These are phyloP conservation scores for Polyporus arcularius DNA, from an alignment of 768 basidiomycete species.

Conservation along the genomic window DNA sequence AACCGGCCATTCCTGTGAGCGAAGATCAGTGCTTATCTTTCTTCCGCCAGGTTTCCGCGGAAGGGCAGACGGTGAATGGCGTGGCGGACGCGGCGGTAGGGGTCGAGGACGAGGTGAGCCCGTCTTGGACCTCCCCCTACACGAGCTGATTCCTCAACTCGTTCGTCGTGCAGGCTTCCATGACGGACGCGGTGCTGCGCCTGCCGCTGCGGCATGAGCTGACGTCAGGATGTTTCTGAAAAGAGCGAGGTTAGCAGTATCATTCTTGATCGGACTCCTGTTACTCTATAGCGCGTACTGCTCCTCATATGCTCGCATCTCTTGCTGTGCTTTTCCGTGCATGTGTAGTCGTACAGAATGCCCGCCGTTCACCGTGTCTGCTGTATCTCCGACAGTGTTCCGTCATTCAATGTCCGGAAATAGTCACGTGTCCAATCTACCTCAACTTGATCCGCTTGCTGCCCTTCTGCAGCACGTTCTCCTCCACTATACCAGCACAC, in stretches of 20 bases:
- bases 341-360: background rate
- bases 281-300: slow-evolving; percentile 6
- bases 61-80: slow-evolving; percentile 31
- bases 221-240: background rate
- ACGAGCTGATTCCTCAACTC: background rate
- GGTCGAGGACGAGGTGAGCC: slow-evolving; percentile 33
- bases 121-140: background rate
- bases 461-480: background rate
- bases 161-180: slow-evolving; percentile 17
- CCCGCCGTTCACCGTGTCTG: background rate
- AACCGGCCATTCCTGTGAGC: background rate
- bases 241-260: background rate
- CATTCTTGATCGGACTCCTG: background rate
- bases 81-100: slow-evolving; percentile 32
- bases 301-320: slow-evolving; percentile 5
- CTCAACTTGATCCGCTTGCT: slow-evolving; percentile 1
- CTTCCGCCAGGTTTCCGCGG: slow-evolving; percentile 25
- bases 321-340: background rate
- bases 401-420: background rate
- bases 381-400: background rate
- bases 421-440: background rate
- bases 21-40: background rate
- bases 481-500: background rate
- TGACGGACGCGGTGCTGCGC: slow-evolving; percentile 24
- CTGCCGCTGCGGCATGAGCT: slow-evolving; percentile 15